phyloP scores from a whole-genome alignment of 768 basidiomycete species.

The Tricholoma sp. region DNA sequence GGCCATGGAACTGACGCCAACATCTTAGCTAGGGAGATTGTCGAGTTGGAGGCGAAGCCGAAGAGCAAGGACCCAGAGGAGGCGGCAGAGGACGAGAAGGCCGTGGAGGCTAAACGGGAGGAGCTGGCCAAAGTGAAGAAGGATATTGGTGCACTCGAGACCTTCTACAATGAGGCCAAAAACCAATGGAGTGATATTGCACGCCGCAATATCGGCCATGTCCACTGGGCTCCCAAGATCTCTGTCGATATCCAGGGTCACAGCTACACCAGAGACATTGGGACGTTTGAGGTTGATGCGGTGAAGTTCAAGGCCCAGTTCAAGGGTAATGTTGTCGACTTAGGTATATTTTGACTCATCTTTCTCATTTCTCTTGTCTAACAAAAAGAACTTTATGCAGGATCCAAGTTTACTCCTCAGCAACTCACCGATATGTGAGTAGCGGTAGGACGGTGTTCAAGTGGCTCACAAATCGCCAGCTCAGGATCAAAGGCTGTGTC shows the following conservation, averaged over 20 bases:
- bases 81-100: constrained; percentile 12
- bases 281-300: constrained; percentile 19
- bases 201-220: constrained; percentile 19
- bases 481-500: constrained; percentile 23
- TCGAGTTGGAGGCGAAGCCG: constrained; percentile 17
- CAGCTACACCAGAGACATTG: constrained; percentile 22
- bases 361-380: constrained; percentile 8
- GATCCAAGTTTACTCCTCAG: constrained; percentile 16
- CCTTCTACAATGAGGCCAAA: constrained; percentile 17
- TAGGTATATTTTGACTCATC: constrained; percentile 23
- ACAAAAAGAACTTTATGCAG: constrained; percentile 19
- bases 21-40: constrained; percentile 17
- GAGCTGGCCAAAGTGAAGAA: constrained; percentile 16
- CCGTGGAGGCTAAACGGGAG: constrained; percentile 9
- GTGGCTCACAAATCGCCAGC: constrained; percentile 24
- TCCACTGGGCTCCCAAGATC: constrained; percentile 19
- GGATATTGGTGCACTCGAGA: constrained; percentile 15
- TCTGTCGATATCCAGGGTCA: constrained; percentile 14
- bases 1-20: constrained; percentile 7
- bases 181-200: constrained; percentile 16
- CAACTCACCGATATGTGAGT: constrained; percentile 16
- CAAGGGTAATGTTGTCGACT: constrained; percentile 22
- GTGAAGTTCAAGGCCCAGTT: constrained; percentile 24
- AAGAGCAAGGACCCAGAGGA: constrained; percentile 2
- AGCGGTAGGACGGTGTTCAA: constrained; percentile 13